Percentiles rank a stretch among this genome's conserved stretches.
Evolutionary conservation across 352 stramenopile species (phyloP).

Genomic region (Globisporangium carolinianum): DNA sequence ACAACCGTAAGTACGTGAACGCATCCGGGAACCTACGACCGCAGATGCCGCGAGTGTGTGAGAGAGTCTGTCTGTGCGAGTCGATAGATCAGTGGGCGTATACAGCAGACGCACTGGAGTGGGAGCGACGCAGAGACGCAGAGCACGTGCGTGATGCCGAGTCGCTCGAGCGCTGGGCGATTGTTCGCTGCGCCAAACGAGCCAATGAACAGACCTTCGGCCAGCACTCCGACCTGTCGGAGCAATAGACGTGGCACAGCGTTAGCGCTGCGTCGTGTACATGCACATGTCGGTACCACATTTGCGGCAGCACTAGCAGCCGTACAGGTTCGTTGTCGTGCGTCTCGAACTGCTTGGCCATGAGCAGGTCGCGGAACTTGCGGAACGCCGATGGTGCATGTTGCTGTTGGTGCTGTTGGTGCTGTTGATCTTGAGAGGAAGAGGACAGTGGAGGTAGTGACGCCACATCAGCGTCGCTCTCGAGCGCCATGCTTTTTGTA

Average conservation of each 20-base stretch:
- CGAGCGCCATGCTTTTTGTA: too few relatives aligned
- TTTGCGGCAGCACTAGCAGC: background rate
- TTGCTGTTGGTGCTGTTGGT: background rate
- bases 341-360: slow-evolving; percentile 41
- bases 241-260: background rate
- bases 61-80: background rate
- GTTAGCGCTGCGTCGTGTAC: background rate
- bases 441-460: too few relatives aligned
- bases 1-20: slow-evolving; percentile 51
- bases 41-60: background rate
- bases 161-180: slow-evolving; percentile 23
- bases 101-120: slow-evolving; percentile 21
- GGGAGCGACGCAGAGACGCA: slow-evolving; percentile 39
- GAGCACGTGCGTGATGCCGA: slow-evolving; percentile 52
- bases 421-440: too few relatives aligned
- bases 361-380: slow-evolving; percentile 53
- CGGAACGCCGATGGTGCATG: slow-evolving; percentile 20
- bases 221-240: slow-evolving; percentile 20
- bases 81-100: background rate
- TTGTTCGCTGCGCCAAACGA: slow-evolving; percentile 61
- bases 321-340: slow-evolving; percentile 37
- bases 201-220: slow-evolving; percentile 49
- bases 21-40: slow-evolving; percentile 29
- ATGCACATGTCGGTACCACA: too few relatives aligned
- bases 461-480: background rate